Conservation (phyloP, 2,329 filamentous ascomycete genomes). For the Chaetoscypha palmicola region DNA sequence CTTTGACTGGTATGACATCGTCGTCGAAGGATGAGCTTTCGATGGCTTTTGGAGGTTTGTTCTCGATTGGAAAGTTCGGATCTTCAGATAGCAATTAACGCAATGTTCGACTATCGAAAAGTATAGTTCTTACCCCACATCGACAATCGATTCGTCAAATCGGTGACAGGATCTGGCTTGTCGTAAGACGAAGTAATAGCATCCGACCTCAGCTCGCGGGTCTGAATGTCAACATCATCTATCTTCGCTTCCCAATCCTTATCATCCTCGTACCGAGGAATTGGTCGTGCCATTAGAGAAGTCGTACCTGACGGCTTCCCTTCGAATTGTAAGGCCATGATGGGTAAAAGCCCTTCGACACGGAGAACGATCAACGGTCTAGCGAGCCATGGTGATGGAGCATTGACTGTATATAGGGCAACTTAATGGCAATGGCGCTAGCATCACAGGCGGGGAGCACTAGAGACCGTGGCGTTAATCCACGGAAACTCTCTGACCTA, state of each 20-base stretch:
- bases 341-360: slow-evolving; percentile 12
- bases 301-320: slow-evolving; percentile 20
- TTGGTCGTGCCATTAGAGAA: slow-evolving; percentile 11
- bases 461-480: slow-evolving; percentile 10
- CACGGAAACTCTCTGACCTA: slow-evolving; percentile 18
- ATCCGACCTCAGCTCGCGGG: slow-evolving; percentile 11
- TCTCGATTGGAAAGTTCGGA: too few species aligned
- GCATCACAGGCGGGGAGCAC: slow-evolving; percentile 1
- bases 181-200: slow-evolving; percentile 10
- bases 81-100: too few species aligned
- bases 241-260: slow-evolving; percentile 20
- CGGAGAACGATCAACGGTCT: slow-evolving; percentile 26
- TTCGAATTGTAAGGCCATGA: slow-evolving; percentile 20
- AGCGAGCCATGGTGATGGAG: slow-evolving; percentile 27
- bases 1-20: slow-evolving; percentile 16
- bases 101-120: too few species aligned
- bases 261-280: slow-evolving; percentile 14
- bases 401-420: slow-evolving; percentile 27
- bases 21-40: too few species aligned
- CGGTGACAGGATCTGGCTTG: slow-evolving; percentile 15
- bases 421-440: slow-evolving; percentile 3
- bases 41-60: too few species aligned
- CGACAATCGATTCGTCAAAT: slow-evolving; percentile 16
- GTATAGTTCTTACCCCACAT: slow-evolving; percentile 19
- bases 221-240: slow-evolving; percentile 15